phyloP scores from a whole-genome alignment of 2,329 filamentous ascomycete genomes.

The Aspergillus pseudoviridinutans region DNA sequence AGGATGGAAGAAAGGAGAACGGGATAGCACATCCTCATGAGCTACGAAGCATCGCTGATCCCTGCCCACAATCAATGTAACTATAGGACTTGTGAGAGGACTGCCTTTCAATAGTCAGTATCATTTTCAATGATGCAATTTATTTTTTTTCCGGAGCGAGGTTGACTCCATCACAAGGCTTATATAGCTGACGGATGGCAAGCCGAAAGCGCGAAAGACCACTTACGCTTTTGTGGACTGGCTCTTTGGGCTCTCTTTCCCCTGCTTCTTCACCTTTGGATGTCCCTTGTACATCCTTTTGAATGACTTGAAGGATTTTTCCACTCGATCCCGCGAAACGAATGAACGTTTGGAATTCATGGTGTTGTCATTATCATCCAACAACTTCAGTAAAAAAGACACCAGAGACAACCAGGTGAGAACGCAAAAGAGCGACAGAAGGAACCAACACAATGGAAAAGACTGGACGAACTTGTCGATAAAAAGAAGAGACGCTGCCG shows the following conservation, averaged over 20 bases:
- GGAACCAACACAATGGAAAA: slow-evolving; percentile 36
- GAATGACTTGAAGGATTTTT: slow-evolving; percentile 75
- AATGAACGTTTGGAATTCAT: slow-evolving; percentile 93
- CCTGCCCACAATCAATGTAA: slow-evolving; percentile 78
- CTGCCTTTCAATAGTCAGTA: slow-evolving; percentile 20
- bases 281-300: slow-evolving; percentile 75
- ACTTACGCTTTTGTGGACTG: slow-evolving; percentile 49
- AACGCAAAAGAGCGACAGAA: slow-evolving; percentile 30
- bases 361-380: slow-evolving; percentile 32
- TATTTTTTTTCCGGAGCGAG: neutral
- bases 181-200: slow-evolving; percentile 3
- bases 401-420: slow-evolving; percentile 51
- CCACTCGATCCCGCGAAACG: slow-evolving; percentile 76
- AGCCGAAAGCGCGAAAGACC: neutral
- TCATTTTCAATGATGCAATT: slow-evolving; percentile 13
- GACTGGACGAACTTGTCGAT: slow-evolving; percentile 37
- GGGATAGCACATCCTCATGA: slow-evolving; percentile 84
- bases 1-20: slow-evolving; percentile 78
- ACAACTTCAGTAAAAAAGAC: slow-evolving; percentile 27
- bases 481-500: slow-evolving; percentile 40
- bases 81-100: slow-evolving; percentile 65
- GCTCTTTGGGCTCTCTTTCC: slow-evolving; percentile 57
- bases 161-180: neutral
- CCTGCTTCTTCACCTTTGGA: slow-evolving; percentile 81
- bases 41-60: slow-evolving; percentile 90